A percentile compares a stretch with the other conserved stretches of the same genome.
Evolutionary conservation across 345 rosid species (phyloP).

Genomic region (Populus pruinosa): DNA sequence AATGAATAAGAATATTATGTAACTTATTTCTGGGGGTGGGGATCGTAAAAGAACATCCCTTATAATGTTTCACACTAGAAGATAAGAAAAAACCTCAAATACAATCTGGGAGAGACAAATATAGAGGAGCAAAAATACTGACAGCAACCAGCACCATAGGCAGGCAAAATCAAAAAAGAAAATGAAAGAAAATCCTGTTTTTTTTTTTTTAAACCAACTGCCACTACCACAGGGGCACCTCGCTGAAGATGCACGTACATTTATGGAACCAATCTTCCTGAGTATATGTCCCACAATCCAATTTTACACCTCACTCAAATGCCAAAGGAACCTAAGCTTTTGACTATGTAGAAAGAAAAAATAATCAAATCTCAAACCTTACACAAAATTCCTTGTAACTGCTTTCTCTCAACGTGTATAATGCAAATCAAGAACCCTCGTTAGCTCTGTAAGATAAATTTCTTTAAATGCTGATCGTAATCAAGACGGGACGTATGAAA

Average conservation of each 20-base stretch:
- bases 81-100: conserved; percentile 40
- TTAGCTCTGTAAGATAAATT: conserved; percentile 39
- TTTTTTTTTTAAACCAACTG: conserved; percentile 22
- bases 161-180: conserved; percentile 30
- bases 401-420: conserved; percentile 37
- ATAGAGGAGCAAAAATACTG: conserved; percentile 18
- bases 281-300: conserved; percentile 49
- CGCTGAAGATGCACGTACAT: conserved; percentile 36
- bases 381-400: conserved; percentile 40
- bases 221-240: conserved; percentile 10
- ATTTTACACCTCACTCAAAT: conserved; percentile 63
- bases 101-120: conserved; percentile 40
- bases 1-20: conserved; percentile 32
- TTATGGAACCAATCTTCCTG: conserved; percentile 43
- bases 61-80: conserved; percentile 39
- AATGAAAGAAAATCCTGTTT: conserved; percentile 16
- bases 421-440: conserved; percentile 38
- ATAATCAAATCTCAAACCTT: conserved; percentile 45
- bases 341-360: conserved; percentile 17
- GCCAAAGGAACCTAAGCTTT: conserved; percentile 43
- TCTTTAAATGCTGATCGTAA: conserved; percentile 35
- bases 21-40: conserved; percentile 41
- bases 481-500: conserved; percentile 30
- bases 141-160: conserved; percentile 36
- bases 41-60: conserved; percentile 30